A percentile compares a stretch with the other conserved stretches of the same genome.
Conservation (phyloP, 148 eudicot genomes). For the Camellia lanceoleosa region DNA sequence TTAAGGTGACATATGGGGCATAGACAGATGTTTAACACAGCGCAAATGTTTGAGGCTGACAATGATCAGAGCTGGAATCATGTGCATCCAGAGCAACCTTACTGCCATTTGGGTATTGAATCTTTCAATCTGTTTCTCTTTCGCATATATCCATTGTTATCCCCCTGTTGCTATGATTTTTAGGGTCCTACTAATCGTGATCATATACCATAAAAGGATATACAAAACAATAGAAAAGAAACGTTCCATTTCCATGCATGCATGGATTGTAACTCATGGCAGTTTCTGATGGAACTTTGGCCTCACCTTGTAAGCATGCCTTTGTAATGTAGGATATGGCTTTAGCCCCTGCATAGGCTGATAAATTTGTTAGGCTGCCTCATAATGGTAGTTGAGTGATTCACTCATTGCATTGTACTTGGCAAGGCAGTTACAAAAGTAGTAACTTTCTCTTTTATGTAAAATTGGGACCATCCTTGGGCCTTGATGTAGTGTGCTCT, state of each 20-base stretch:
- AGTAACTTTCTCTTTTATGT: background rate
- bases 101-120: slow-evolving; percentile 52
- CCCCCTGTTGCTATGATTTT: background rate
- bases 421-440: background rate
- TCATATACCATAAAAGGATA: background rate
- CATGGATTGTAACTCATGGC: background rate
- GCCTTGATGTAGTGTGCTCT: background rate
- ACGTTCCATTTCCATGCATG: background rate
- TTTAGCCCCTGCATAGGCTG: background rate
- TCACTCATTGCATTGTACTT: background rate
- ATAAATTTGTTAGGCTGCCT: slow-evolving; percentile 8
- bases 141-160: background rate
- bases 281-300: background rate
- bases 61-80: slow-evolving; percentile 64
- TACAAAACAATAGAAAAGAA: background rate
- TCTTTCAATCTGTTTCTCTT: slow-evolving; percentile 4
- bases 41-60: slow-evolving; percentile 59
- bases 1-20: slow-evolving; percentile 51
- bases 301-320: background rate
- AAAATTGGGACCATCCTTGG: background rate
- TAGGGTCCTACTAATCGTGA: background rate
- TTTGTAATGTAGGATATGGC: slow-evolving; percentile 1
- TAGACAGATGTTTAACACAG: slow-evolving; percentile 43
- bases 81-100: slow-evolving; percentile 52
- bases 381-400: background rate